Evolutionary conservation across 805 yeast species (phyloP).

Genomic region (Wickerhamiella musiphila): DNA sequence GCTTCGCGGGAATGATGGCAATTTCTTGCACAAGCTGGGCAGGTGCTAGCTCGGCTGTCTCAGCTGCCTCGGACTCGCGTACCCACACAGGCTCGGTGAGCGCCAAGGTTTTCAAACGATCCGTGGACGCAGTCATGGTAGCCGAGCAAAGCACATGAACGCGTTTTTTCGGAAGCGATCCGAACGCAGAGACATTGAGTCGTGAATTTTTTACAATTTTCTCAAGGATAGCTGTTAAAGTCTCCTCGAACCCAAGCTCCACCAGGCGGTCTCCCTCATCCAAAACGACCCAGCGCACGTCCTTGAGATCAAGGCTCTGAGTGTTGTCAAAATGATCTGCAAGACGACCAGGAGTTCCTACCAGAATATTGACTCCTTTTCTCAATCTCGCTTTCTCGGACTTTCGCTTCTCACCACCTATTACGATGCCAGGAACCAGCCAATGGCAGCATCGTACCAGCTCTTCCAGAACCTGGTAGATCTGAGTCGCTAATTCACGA

Average conservation of each 20-base stretch:
- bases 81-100: slow-evolving; percentile 60
- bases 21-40: slow-evolving; percentile 74
- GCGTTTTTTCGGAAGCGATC: slow-evolving; percentile 45
- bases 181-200: slow-evolving; percentile 14
- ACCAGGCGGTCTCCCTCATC: slow-evolving; percentile 96
- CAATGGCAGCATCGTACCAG: slow-evolving; percentile 63
- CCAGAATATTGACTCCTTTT: slow-evolving; percentile 89
- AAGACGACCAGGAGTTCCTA: slow-evolving; percentile 93
- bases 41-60: slow-evolving; percentile 42
- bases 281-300: slow-evolving; percentile 70
- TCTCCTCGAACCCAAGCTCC: slow-evolving; percentile 93
- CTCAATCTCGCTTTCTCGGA: slow-evolving; percentile 90
- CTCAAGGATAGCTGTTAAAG: slow-evolving; percentile 57
- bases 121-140: slow-evolving; percentile 67
- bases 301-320: slow-evolving; percentile 46
- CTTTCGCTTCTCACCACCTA: slow-evolving; percentile 97
- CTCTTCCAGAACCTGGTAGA: slow-evolving; percentile 60
- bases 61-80: slow-evolving; percentile 22
- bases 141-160: slow-evolving; percentile 86
- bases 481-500: slow-evolving; percentile 84
- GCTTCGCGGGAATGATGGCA: slow-evolving; percentile 79
- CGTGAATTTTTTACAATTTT: slow-evolving; percentile 33
- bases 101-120: slow-evolving; percentile 63
- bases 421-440: slow-evolving; percentile 87
- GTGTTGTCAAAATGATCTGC: slow-evolving; percentile 93